Evolutionary conservation across 768 basidiomycete species (phyloP).

Genomic region (Mycena albidolilacea): DNA sequence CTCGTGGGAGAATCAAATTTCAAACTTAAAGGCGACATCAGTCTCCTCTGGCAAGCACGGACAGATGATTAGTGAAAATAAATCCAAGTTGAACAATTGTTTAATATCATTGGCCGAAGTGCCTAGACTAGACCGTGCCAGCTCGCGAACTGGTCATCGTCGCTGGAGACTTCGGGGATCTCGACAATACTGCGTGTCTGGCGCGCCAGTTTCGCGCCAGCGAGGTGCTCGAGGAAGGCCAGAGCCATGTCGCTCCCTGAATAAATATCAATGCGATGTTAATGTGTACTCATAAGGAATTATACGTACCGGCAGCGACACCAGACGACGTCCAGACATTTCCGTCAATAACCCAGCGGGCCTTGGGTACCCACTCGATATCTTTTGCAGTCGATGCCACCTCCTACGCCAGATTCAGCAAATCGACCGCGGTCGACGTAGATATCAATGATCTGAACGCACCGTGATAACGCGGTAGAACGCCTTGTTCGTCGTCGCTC

Average conservation of each 20-base stretch:
- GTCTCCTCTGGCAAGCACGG: no score
- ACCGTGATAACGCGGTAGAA: constrained; percentile 40
- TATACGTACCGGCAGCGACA: constrained; percentile 46
- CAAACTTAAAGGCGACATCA: no score
- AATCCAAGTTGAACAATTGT: no score
- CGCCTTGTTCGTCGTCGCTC: constrained; percentile 55
- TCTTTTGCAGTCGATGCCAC: constrained; percentile 33
- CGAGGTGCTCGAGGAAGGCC: constrained; percentile 51
- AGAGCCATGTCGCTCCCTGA: constrained; percentile 52
- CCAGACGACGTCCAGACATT: constrained; percentile 54
- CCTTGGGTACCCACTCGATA: constrained; percentile 51
- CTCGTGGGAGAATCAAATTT: no score
- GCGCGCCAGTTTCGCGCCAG: constrained; percentile 42
- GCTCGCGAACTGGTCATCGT: constrained; percentile 41
- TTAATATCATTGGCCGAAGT: no score
- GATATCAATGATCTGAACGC: constrained; percentile 20
- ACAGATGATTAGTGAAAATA: no score
- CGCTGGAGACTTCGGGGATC: constrained; percentile 32
- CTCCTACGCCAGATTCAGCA: constrained; percentile 9
- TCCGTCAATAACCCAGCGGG: constrained; percentile 55
- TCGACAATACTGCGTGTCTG: constrained; percentile 38
- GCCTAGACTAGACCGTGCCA: constrained; percentile 40
- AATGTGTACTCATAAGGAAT: neutral
- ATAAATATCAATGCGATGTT: neutral
- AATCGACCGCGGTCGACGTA: neutral